A percentile compares a stretch with the other conserved stretches of the same genome.
Conservation (phyloP, 805 yeast species). For the Grigorovia jiainica region DNA sequence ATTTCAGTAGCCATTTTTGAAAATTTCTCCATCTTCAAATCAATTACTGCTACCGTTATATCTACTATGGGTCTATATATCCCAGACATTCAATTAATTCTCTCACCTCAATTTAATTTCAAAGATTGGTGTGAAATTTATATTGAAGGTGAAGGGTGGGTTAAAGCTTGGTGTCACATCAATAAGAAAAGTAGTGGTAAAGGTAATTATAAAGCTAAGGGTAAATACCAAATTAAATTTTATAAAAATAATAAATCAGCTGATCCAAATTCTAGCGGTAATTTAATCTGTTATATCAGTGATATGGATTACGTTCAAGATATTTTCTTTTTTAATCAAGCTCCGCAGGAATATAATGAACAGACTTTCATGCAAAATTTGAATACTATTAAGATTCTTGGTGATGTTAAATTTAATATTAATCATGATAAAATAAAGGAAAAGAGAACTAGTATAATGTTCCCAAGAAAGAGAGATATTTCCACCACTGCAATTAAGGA, state of each 20-base stretch:
- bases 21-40: slow-evolving; percentile 17
- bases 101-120: slow-evolving; percentile 21
- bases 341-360: not conserved
- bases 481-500: slow-evolving; percentile 6
- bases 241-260: slow-evolving; percentile 21
- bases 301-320: slow-evolving; percentile 24
- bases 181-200: slow-evolving; percentile 10
- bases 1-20: slow-evolving; percentile 18
- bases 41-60: slow-evolving; percentile 23
- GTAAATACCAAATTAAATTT: slow-evolving; percentile 22
- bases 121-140: slow-evolving; percentile 30
- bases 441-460: slow-evolving; percentile 4
- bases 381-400: slow-evolving; percentile 15
- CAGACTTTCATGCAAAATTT: slow-evolving; percentile 8
- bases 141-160: slow-evolving; percentile 23
- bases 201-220: slow-evolving; percentile 10
- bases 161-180: slow-evolving; percentile 27
- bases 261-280: slow-evolving; percentile 13
- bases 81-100: slow-evolving; percentile 22
- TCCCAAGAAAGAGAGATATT: slow-evolving; percentile 12
- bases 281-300: slow-evolving; percentile 23
- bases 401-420: slow-evolving; percentile 12
- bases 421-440: not conserved
- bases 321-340: slow-evolving; percentile 18
- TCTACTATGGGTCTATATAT: slow-evolving; percentile 19